These are phyloP conservation scores for Pleurotus giganteus DNA, from an alignment of 768 basidiomycete species.

Conservation along the genomic window DNA sequence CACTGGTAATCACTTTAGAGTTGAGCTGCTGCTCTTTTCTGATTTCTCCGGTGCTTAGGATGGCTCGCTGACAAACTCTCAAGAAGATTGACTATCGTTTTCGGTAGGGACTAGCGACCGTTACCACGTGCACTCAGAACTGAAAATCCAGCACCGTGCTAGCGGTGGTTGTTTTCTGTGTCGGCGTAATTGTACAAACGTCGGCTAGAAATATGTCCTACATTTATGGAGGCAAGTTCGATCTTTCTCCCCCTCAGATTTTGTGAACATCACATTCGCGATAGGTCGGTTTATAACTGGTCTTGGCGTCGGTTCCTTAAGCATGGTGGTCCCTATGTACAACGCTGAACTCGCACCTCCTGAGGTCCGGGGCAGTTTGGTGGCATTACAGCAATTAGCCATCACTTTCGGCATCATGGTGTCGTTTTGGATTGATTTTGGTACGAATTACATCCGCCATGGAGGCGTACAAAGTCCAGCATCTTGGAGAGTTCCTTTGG, in stretches of 20 bases:
- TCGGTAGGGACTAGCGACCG: slow-evolving; percentile 34
- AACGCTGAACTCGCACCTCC: slow-evolving; percentile 73
- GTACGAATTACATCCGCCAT: slow-evolving; percentile 70
- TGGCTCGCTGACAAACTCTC: slow-evolving; percentile 71
- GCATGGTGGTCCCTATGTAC: slow-evolving; percentile 83
- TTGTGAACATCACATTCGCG: slow-evolving; percentile 15
- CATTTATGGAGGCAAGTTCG: slow-evolving; percentile 56
- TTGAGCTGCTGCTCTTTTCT: neutral
- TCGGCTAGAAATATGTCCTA: slow-evolving; percentile 52
- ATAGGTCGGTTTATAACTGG: slow-evolving; percentile 72
- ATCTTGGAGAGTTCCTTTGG: slow-evolving; percentile 76
- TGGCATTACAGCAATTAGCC: slow-evolving; percentile 79
- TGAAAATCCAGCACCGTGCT: slow-evolving; percentile 15
- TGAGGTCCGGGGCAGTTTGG: slow-evolving; percentile 78
- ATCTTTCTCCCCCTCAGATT: slow-evolving; percentile 15
- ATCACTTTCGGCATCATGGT: slow-evolving; percentile 82
- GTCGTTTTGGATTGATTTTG: slow-evolving; percentile 53
- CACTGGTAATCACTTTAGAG: slow-evolving; percentile 41
- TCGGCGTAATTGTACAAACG: slow-evolving; percentile 76
- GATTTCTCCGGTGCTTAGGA: slow-evolving; percentile 23
- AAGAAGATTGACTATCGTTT: slow-evolving; percentile 68
- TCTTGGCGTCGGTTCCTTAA: slow-evolving; percentile 77
- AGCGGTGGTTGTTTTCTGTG: slow-evolving; percentile 60
- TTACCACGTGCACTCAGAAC: neutral
- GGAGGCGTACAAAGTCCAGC: slow-evolving; percentile 55